Conservation (phyloP, 768 basidiomycete genomes). For the Cystobasidium onofrii region DNA sequence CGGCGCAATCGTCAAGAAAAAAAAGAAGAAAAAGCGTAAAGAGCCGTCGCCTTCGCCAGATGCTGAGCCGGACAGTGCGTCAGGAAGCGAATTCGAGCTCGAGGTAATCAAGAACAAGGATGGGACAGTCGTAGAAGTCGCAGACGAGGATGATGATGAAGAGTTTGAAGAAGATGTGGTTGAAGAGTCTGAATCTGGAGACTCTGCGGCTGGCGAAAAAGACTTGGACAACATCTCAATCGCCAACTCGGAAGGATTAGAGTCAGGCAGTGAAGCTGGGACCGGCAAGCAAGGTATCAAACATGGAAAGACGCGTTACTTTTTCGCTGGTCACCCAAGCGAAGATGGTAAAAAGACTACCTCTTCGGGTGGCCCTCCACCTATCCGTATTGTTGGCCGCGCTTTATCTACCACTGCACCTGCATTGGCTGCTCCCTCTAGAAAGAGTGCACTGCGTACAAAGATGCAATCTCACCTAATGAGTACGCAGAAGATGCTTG, state of each 20-base stretch:
- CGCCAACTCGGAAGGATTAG: conserved; percentile 10
- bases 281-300: background rate
- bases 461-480: background rate
- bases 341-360: background rate
- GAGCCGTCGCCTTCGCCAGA: conserved; percentile 3
- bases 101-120: conserved; percentile 26
- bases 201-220: conserved; percentile 17
- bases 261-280: background rate
- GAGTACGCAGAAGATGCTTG: background rate
- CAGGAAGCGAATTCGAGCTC: conserved; percentile 24
- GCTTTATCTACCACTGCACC: background rate
- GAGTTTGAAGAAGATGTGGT: conserved; percentile 1
- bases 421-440: background rate
- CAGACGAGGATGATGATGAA: conserved; percentile 4
- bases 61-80: background rate
- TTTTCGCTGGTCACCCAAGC: background rate
- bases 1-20: background rate
- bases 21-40: conserved; percentile 3
- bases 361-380: background rate
- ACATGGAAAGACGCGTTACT: background rate
- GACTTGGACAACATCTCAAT: conserved; percentile 25
- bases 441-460: background rate
- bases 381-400: background rate
- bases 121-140: background rate
- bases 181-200: conserved; percentile 14